Base-by-base conservation (phyloP, 1,284 basidiomycete genomes). In the Coniferiporia sulphurascens region DNA sequence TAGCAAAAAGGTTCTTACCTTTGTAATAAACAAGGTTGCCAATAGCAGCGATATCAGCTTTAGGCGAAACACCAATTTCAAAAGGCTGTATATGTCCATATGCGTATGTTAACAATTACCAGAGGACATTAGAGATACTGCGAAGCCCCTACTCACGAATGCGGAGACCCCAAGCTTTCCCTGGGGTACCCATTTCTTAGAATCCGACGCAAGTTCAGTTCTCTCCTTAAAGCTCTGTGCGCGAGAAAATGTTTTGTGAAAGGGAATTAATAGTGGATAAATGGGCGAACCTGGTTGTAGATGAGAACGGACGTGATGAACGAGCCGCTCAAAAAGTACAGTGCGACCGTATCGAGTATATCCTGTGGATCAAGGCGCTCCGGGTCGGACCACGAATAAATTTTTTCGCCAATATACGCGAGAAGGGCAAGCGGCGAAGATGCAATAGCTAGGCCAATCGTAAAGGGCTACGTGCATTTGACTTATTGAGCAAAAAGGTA, bases 321-420 rank as follows among this genome's bases (percentile, higher is more conserved):
- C 41, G 55, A 56, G 34, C 55, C 52, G 27, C 62, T 64, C 51
- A 67, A 58, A 53, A 62, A 65, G 53, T 67, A 67, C 4, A 67
- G 55, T 2, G 65, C 65, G 43, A 66, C 65, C 17, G 62, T 66
- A 46, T 64, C 60, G 9, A 67, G 49, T 44, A 67, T 56, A 52
- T 66, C 63, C 4, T 56, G 27, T 10, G 52, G 41, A 36, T 66
- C 58, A 45, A 65, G n/a, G 19, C 54, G 56, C 2, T 34, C 21
- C 7, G 65, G 62, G 55, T 67, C 66, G 12, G 65, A 65, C 66
- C 66, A 67, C 13, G 48, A 38, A 43, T 65, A 63, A 13, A 67
- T 63, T 52, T 67, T 67, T 36, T 66, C 64, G 15, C 66, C 66
- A 27, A 67, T 66, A 46, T 67, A 67, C 12, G 65, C 54, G 10